These are phyloP conservation scores for Fagopyrum homotropicum DNA, from an alignment of 148 eudicot species.

Conservation along the genomic window DNA sequence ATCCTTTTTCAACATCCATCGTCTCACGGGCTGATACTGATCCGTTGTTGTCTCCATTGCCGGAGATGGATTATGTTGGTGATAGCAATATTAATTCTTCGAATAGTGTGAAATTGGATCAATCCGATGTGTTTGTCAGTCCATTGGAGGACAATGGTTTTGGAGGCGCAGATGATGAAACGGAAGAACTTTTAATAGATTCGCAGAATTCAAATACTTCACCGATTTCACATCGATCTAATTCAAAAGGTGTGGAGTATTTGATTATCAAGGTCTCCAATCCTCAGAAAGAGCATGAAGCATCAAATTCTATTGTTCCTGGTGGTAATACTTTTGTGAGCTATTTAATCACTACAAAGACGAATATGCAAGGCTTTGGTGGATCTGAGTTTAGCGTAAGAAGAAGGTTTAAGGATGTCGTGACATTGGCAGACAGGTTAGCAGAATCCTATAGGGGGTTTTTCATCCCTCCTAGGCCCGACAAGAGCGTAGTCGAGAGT, in stretches of 20 bases:
- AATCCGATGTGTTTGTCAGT: conserved; percentile 33
- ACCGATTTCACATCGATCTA: conserved; percentile 24
- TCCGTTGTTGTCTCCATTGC: conserved; percentile 45
- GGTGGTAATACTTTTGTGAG: conserved; percentile 60
- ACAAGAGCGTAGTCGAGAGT: conserved; percentile 76
- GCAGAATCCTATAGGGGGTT: conserved; percentile 66
- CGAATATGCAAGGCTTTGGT: conserved; percentile 50
- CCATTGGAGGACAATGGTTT: conserved; percentile 25
- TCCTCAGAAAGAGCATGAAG: conserved; percentile 71
- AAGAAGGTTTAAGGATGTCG: conserved; percentile 79
- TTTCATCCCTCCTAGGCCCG: conserved; percentile 80
- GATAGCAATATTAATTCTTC: conserved; percentile 14
- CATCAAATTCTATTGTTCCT: conserved; percentile 67
- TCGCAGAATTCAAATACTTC: conserved; percentile 12
- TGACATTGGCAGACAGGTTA: conserved; percentile 73
- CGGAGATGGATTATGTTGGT: conserved; percentile 16
- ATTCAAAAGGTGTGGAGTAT: conserved; percentile 26
- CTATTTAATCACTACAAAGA: conserved; percentile 58
- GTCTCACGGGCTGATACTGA: conserved; percentile 39
- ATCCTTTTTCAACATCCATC: conserved; percentile 27
- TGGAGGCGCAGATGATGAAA: conserved; percentile 25
- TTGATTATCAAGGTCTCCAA: conserved; percentile 52
- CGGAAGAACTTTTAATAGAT: conserved; percentile 10
- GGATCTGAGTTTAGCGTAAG: conserved; percentile 58
- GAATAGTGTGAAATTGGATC: conserved; percentile 26